A percentile compares a stretch with the other conserved stretches of the same genome.
Conservation (phyloP, 345 rosid genomes). For the Chamaenerion angustifolium region DNA sequence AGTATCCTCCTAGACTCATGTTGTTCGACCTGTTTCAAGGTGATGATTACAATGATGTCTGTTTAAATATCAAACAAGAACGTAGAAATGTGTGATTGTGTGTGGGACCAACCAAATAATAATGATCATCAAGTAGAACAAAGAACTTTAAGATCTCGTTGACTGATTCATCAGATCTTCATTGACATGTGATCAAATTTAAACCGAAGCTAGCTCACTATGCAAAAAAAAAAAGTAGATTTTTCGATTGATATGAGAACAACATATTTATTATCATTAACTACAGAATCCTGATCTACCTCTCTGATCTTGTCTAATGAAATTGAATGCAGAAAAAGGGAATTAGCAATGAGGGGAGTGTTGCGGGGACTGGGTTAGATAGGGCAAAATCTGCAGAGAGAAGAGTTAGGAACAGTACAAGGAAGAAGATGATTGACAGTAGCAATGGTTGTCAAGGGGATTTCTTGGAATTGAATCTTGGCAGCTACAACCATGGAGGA, state of each 20-base stretch:
- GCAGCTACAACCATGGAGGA: not conserved
- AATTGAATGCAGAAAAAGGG: slow-evolving; percentile 33
- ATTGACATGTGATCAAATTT: too few relatives aligned
- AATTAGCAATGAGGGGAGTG: not conserved
- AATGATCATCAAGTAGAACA: too few relatives aligned
- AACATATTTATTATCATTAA: too few relatives aligned
- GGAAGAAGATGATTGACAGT: slow-evolving; percentile 9
- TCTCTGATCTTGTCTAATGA: not conserved
- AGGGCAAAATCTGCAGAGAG: too few relatives aligned
- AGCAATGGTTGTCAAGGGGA: slow-evolving; percentile 10
- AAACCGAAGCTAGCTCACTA: too few relatives aligned
- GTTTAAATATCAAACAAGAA: not conserved
- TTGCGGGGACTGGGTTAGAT: not conserved
- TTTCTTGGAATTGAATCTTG: slow-evolving; percentile 14
- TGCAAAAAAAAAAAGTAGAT: too few relatives aligned
- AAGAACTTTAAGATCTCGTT: too few relatives aligned
- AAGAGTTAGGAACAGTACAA: not conserved
- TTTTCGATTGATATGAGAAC: too few relatives aligned
- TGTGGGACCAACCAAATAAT: too few relatives aligned
- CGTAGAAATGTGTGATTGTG: not conserved
- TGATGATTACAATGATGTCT: slow-evolving; percentile 4
- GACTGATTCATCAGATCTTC: too few relatives aligned
- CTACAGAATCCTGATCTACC: too few relatives aligned
- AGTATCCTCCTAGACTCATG: slow-evolving; percentile 11
- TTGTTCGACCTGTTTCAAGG: slow-evolving; percentile 44